Percentiles rank a stretch among this genome's conserved stretches.
phyloP scores from a whole-genome alignment of 352 stramenopile species.

The Globisporangium camurandrum region DNA sequence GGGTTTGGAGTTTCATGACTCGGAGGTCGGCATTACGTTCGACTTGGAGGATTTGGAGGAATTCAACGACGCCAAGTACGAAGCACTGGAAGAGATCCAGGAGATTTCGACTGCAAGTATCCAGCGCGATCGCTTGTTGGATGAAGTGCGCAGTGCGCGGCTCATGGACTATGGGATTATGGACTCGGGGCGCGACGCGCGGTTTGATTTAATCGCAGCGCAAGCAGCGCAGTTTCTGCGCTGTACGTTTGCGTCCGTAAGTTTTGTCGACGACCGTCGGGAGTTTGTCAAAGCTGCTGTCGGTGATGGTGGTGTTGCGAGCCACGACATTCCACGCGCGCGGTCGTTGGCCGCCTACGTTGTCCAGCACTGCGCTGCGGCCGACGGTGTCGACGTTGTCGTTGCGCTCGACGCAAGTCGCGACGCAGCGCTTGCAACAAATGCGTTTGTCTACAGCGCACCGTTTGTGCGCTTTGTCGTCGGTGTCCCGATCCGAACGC shows the following conservation, averaged over 20 bases:
- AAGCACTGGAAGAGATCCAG: slow-evolving; percentile 26
- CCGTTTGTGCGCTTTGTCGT: slow-evolving; percentile 50
- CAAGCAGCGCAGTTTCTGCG: slow-evolving; percentile 41
- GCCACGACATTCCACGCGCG: slow-evolving; percentile 33
- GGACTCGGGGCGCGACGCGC: slow-evolving; percentile 40
- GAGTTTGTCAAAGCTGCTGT: slow-evolving; percentile 57
- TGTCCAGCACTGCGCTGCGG: slow-evolving; percentile 37
- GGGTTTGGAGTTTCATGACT: slow-evolving; percentile 15
- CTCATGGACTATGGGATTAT: slow-evolving; percentile 49
- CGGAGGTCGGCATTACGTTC: slow-evolving; percentile 11
- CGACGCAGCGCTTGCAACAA: slow-evolving; percentile 33
- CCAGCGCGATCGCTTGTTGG: slow-evolving; percentile 12
- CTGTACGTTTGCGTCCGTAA: slow-evolving; percentile 48
- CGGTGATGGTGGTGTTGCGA: slow-evolving; percentile 15
- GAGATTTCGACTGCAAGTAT: slow-evolving; percentile 23
- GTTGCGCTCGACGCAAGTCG: slow-evolving; percentile 32
- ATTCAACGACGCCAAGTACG: slow-evolving; percentile 21
- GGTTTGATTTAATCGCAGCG: slow-evolving; percentile 48
- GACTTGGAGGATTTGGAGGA: slow-evolving; percentile 24
- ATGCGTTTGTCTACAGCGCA: slow-evolving; percentile 48
- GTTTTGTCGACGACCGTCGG: slow-evolving; percentile 50
- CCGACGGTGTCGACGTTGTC: slow-evolving; percentile 20
- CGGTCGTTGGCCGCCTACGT: slow-evolving; percentile 51
- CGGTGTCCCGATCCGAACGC: slow-evolving; percentile 35
- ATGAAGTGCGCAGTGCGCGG: slow-evolving; percentile 30